Conservation (phyloP, 1,284 basidiomycete species). For the Leccinum pallidistipes region DNA sequence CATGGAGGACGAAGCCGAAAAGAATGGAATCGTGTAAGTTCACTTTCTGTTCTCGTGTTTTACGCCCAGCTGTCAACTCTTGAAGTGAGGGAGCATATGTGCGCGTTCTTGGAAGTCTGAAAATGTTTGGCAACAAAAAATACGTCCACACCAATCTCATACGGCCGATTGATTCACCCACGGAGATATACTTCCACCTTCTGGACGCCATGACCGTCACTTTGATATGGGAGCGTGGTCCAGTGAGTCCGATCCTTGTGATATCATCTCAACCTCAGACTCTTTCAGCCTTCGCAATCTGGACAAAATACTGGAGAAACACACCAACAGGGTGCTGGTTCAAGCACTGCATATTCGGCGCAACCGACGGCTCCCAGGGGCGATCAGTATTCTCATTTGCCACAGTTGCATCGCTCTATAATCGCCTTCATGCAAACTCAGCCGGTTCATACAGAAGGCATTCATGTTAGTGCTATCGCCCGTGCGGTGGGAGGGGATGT, state of each 20-base stretch:
- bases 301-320: conserved; percentile 23
- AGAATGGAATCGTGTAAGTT: conserved; percentile 44
- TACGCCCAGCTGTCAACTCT: not conserved
- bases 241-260: conserved; percentile 32
- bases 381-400: conserved; percentile 59
- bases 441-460: conserved; percentile 50
- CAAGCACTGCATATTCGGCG: conserved; percentile 32
- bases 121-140: conserved; percentile 81
- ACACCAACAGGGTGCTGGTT: conserved; percentile 13
- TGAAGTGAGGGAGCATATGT: conserved; percentile 77
- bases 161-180: conserved; percentile 65
- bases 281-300: conserved; percentile 28
- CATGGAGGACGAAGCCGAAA: conserved; percentile 51
- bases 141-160: conserved; percentile 81
- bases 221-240: conserved; percentile 49
- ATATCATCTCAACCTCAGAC: conserved; percentile 4
- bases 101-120: conserved; percentile 88
- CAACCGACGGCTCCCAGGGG: conserved; percentile 23
- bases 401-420: conserved; percentile 63
- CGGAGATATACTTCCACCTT: conserved; percentile 85
- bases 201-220: conserved; percentile 52
- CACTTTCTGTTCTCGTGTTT: not conserved
- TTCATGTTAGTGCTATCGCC: conserved; percentile 63
- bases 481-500: conserved; percentile 46
- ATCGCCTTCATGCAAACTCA: conserved; percentile 56